phyloP scores from a whole-genome alignment of 2,329 filamentous ascomycete species.

The Purpureocillium lavendulum region DNA sequence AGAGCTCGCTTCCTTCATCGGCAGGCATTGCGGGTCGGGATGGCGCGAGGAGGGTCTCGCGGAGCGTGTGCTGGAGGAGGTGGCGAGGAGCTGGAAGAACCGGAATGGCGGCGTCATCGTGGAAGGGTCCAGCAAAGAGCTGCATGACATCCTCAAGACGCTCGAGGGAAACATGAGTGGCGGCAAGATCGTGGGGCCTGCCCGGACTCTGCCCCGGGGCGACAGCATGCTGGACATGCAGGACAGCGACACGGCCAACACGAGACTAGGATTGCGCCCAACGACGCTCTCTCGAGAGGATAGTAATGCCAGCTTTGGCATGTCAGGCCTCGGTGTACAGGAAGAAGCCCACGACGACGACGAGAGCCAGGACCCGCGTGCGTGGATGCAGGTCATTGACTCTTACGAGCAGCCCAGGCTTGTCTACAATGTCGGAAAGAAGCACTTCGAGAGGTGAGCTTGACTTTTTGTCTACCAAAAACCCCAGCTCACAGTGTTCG shows the following conservation, averaged over 20 bases:
- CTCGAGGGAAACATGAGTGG: constrained; percentile 84
- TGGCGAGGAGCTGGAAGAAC: constrained; percentile 86
- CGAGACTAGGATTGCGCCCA: constrained; percentile 44
- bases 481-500: not conserved
- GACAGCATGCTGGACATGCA: constrained; percentile 56
- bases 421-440: constrained; percentile 70
- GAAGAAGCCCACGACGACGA: constrained; percentile 52
- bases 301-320: constrained; percentile 57
- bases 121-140: constrained; percentile 65
- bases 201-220: constrained; percentile 41
- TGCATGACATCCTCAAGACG: constrained; percentile 76
- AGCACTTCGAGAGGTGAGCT: constrained; percentile 74
- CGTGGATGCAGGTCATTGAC: constrained; percentile 76
- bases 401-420: constrained; percentile 81
- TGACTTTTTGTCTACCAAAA: not conserved
- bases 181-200: constrained; percentile 55
- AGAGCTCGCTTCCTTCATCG: constrained; percentile 80
- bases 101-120: constrained; percentile 85
- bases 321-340: constrained; percentile 43
- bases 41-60: constrained; percentile 94
- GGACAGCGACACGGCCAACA: constrained; percentile 43
- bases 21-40: constrained; percentile 86
- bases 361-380: constrained; percentile 57
- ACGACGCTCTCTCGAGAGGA: constrained; percentile 44
- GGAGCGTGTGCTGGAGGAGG: constrained; percentile 85